Evolutionary conservation across 345 rosid genomes (phyloP).

Genomic region (Fremontodendron californicum): DNA sequence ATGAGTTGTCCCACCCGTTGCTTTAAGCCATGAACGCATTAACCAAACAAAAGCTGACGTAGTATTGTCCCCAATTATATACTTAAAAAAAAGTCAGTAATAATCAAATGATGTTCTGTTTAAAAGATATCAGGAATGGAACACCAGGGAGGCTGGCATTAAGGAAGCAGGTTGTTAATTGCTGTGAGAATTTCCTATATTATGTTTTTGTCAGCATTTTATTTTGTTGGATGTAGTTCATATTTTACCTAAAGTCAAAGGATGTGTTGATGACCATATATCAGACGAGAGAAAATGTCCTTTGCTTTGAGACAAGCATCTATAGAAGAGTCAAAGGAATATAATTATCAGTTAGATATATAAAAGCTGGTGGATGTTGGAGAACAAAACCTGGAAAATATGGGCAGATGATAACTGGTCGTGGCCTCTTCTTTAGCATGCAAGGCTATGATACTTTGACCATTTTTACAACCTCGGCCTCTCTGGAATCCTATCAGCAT

Average conservation of each 20-base stretch:
- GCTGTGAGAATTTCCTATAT: not conserved
- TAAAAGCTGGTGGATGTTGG: conserved; percentile 14
- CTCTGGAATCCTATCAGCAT: not conserved
- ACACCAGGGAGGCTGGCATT: not conserved
- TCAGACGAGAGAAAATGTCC: not conserved
- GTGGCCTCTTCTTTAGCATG: not conserved
- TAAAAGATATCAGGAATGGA: too few relatives aligned
- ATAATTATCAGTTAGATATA: not conserved
- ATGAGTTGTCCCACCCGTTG: conserved; percentile 6
- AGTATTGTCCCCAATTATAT: not conserved
- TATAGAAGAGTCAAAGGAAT: not conserved
- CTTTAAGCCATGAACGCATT: conserved; percentile 4
- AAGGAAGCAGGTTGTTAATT: not conserved
- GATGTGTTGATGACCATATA: not conserved
- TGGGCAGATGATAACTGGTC: not conserved
- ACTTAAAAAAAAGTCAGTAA: too few relatives aligned
- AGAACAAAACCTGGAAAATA: not conserved
- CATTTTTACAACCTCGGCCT: conserved; percentile 13
- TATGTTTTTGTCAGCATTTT: not conserved
- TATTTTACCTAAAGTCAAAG: not conserved
- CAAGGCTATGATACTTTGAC: conserved; percentile 10
- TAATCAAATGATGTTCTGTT: too few relatives aligned
- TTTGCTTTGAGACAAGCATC: conserved; percentile 1
- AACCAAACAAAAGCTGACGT: conserved; percentile 2
- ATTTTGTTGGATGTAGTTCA: not conserved